Evolutionary conservation across 805 yeast species (phyloP), one percentile per base, ranked within the genome.

Genomic region (Blastobotrys chiropterorum): DNA sequence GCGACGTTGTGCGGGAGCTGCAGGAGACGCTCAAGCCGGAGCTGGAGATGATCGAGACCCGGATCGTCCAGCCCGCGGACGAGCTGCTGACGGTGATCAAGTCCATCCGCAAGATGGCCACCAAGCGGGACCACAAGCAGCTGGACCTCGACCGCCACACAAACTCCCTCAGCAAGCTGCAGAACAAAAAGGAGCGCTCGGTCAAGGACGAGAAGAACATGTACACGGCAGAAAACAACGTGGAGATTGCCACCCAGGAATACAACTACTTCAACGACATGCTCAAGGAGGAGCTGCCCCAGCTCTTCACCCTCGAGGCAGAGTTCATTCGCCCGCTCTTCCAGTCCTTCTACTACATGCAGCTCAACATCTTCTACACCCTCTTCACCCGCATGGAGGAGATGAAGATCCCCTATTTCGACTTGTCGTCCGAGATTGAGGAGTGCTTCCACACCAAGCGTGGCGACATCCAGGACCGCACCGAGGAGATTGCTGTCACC

Each of bases 281-380:
- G 88, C 76, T 95, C 70, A 92, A 90, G 72, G 80, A 77, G 39
- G 98, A 94, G 69, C 75, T 94, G 55, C 99, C 99, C 19, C 72
- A 86, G 44, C 74, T 94, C 66, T 94, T 94, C 70, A 81, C 80
- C 62, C 75, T 94, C 70, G 97, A 94, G 69, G 86, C 90, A 3
- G 94, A 90, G 62, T 89, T 94, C 66, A 90, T 94, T 66, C 85
- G 83, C 65, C 99, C 99, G 16, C 75, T 94, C 62, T 94, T 94
- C 72, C 94, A 92, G 62, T 85, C 95, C 51, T 84, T 94, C 69
- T 94, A 94, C 72, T 94, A 82, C 76, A 94, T 94, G 98, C 99
- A 94, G 74, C 79, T 94, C 74, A 94, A 94, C 73, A 89, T 94
- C 53, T 94, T 90, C 70, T 94, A 94, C 77, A 90, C 97, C 1